Base-by-base conservation (phyloP, 1,284 basidiomycete genomes). In the Pseudozyma flocculosa region DNA sequence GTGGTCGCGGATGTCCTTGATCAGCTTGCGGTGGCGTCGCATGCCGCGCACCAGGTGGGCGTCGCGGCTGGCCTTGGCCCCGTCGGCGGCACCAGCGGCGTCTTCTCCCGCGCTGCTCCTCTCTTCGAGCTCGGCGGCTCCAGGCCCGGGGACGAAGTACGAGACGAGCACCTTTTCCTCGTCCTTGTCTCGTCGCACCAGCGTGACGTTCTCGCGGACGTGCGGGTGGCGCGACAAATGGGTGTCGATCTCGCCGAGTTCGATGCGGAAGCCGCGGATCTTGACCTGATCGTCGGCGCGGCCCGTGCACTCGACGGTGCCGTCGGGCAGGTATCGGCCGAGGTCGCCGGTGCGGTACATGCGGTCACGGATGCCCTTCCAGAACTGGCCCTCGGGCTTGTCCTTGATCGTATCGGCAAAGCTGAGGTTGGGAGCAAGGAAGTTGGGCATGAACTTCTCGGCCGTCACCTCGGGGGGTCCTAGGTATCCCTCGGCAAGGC, bases 251-350 rank as follows among this genome's bases (percentile, higher is more conserved):
- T 99, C 95, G 18, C 94, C 94, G 7, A 98, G 84, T 80, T 99
- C 95, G 77, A 99, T 98, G 32, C 95, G 85, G 87, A 99, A 99
- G 8, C 95, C 95, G 59, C 95, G 90, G 79, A 99, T 98, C 82
- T 99, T 98, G 81, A 99, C 91, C 79, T 99, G 95, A 78, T 98
- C 95, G 78, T 99, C 95, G 4, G 93, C 93, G 44, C 95, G 87
- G 11, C 95, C 95, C 0, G 91, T 94, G 80, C 95, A 98, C 78
- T 98, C 95, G 17, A 99, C 95, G 37, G 85, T 87, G 4, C 95
- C 95, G 76, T 91, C 86, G 2, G 95, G 91, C 26, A 90, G 82
- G 80, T 98, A 98, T 15, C 95, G 85, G 3, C 95, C 95, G 2
- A 99, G 83, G 80, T 99, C 95, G 29, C 95, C 95, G 23, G 92